phyloP scores from a whole-genome alignment of 352 stramenopile genomes.

The Phytophthora ohioensis region DNA sequence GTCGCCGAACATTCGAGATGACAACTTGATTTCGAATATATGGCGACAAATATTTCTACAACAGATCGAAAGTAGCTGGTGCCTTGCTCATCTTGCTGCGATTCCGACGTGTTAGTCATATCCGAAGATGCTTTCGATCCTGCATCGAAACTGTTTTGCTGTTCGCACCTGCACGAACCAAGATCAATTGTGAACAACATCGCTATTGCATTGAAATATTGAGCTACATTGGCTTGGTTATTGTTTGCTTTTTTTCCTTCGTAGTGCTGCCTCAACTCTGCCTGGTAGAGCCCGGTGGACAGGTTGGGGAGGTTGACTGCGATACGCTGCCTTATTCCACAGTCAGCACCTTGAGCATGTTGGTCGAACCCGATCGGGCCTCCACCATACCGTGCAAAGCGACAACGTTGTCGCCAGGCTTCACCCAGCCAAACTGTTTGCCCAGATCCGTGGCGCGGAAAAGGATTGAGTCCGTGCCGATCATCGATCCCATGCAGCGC shows the following conservation, averaged over 20 bases:
- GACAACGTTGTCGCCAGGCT: slow-evolving; percentile 90
- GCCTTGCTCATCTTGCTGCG: background rate
- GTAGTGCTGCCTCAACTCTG: slow-evolving; percentile 19
- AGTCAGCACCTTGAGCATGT: slow-evolving; percentile 93
- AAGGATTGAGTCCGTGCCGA: slow-evolving; percentile 92
- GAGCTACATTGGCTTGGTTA: slow-evolving; percentile 33
- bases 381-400: slow-evolving; percentile 92
- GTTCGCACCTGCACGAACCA: slow-evolving; percentile 12
- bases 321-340: slow-evolving; percentile 58
- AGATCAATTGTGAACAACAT: slow-evolving; percentile 1
- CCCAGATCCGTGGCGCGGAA: slow-evolving; percentile 87
- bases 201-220: slow-evolving; percentile 23
- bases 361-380: slow-evolving; percentile 88
- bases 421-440: slow-evolving; percentile 90
- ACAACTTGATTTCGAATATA: slow-evolving; percentile 31
- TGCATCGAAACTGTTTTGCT: background rate
- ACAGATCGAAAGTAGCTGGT: background rate
- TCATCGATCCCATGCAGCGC: slow-evolving; percentile 87
- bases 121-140: too few relatives aligned
- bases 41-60: background rate
- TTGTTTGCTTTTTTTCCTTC: background rate
- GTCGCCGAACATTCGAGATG: slow-evolving; percentile 2
- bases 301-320: slow-evolving; percentile 7
- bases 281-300: slow-evolving; percentile 22
- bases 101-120: too few relatives aligned